A percentile compares a stretch with the other conserved stretches of the same genome.
Conservation (phyloP, 148 eudicot species). For the Oxyria digyna region DNA sequence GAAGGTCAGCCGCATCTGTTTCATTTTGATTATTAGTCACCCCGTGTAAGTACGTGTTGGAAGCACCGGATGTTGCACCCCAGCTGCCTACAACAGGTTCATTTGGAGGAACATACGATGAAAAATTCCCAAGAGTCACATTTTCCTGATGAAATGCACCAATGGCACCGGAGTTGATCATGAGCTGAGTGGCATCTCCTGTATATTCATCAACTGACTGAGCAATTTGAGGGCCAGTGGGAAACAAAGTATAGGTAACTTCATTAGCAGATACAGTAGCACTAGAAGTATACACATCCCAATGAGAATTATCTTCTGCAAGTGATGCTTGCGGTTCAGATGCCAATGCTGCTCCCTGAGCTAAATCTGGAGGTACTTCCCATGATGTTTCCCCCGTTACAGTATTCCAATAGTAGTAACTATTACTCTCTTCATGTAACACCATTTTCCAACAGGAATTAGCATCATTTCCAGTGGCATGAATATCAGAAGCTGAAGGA, state of each 20-base stretch:
- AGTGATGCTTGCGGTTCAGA: slow-evolving; percentile 21
- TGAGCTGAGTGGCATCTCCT: slow-evolving; percentile 16
- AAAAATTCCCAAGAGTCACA: slow-evolving; percentile 14
- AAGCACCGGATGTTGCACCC: slow-evolving; percentile 14
- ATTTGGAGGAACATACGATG: slow-evolving; percentile 9
- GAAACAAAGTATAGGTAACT: slow-evolving; percentile 13
- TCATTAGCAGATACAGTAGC: slow-evolving; percentile 21
- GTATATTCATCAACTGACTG: slow-evolving; percentile 17
- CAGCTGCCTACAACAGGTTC: slow-evolving; percentile 14
- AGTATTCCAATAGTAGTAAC: slow-evolving; percentile 85
- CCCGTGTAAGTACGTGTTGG: slow-evolving; percentile 17
- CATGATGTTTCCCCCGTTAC: slow-evolving; percentile 90
- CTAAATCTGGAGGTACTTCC: slow-evolving; percentile 63
- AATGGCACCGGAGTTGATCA: slow-evolving; percentile 13
- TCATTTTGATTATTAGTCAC: slow-evolving; percentile 21
- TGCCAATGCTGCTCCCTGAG: slow-evolving; percentile 27
- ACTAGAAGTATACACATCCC: slow-evolving; percentile 6
- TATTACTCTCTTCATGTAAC: slow-evolving; percentile 83
- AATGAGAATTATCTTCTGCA: slow-evolving; percentile 21
- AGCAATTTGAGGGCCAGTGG: slow-evolving; percentile 14
- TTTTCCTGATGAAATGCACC: slow-evolving; percentile 17
- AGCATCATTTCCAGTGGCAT: slow-evolving; percentile 17
- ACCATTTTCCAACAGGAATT: slow-evolving; percentile 76
- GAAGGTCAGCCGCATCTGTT: slow-evolving; percentile 20
- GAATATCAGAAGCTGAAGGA: slow-evolving; percentile 24